Percentiles rank a stretch among this genome's conserved stretches.
These are phyloP conservation scores for Fusarium begoniae DNA, from an alignment of 2,329 filamentous ascomycete genomes.

Conservation along the genomic window DNA sequence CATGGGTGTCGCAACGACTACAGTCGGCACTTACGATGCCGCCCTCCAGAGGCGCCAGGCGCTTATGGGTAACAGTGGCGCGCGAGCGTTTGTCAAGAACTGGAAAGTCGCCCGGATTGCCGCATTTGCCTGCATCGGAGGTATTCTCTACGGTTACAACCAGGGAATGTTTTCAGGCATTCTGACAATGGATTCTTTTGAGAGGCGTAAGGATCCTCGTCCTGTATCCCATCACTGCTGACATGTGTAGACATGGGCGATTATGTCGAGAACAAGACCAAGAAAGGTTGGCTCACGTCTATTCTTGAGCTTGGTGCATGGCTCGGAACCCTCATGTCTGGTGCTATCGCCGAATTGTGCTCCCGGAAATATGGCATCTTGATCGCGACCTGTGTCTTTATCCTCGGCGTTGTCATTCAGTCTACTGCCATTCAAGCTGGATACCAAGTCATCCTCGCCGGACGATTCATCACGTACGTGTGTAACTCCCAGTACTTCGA, in stretches of 20 bases:
- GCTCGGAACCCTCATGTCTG: constrained; percentile 76
- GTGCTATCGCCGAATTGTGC: constrained; percentile 74
- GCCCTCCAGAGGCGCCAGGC: constrained; percentile 61
- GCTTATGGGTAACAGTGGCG: constrained; percentile 63
- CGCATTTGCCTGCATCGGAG: constrained; percentile 70
- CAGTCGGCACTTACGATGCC: constrained; percentile 56
- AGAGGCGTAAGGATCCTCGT: constrained; percentile 52
- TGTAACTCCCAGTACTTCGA: not conserved
- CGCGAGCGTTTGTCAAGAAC: constrained; percentile 65
- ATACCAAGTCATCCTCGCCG: constrained; percentile 70
- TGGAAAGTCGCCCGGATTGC: constrained; percentile 69
- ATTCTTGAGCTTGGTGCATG: constrained; percentile 82
- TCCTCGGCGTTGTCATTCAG: constrained; percentile 75
- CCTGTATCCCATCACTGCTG: not conserved
- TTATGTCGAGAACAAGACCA: constrained; percentile 60
- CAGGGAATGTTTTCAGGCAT: constrained; percentile 72
- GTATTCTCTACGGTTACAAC: constrained; percentile 75
- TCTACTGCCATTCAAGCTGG: constrained; percentile 66
- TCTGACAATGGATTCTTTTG: constrained; percentile 64
- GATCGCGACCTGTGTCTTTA: constrained; percentile 72
- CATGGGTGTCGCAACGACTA: constrained; percentile 20
- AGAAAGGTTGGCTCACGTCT: constrained; percentile 69
- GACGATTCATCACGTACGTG: constrained; percentile 77
- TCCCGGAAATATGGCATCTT: constrained; percentile 76
- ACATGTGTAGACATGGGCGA: constrained; percentile 61